Conservation (phyloP, 306 rosid genomes). For the Quercus wislizeni region DNA sequence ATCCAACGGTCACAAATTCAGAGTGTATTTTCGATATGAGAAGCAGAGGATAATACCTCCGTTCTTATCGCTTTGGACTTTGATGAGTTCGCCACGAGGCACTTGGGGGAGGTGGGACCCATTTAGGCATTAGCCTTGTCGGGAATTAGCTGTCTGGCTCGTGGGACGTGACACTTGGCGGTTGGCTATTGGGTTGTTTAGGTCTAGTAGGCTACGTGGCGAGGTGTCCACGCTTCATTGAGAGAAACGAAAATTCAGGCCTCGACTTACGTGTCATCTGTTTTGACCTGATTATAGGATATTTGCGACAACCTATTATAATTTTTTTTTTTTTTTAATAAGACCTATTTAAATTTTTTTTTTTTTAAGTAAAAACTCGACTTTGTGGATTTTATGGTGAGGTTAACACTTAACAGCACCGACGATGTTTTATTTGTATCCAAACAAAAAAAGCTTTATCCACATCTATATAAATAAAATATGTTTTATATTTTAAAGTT, state of each 20-base stretch:
- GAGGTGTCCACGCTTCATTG: conserved; percentile 3
- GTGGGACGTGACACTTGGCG: conserved; percentile 17
- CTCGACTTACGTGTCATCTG: conserved; percentile 18
- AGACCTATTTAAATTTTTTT: no score
- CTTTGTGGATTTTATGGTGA: no score
- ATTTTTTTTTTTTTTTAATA: no score
- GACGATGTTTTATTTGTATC: no score
- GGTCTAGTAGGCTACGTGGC: conserved; percentile 21
- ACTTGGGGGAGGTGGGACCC: conserved; percentile 43
- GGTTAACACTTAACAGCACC: no score
- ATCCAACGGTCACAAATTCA: neutral
- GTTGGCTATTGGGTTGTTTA: neutral
- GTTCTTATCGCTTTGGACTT: conserved; percentile 55
- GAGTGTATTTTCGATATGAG: neutral
- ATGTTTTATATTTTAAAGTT: no score
- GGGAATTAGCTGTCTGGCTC: conserved; percentile 32
- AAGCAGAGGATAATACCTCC: conserved; percentile 2
- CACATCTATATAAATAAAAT: no score
- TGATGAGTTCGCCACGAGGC: conserved; percentile 63
- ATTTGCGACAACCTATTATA: neutral
- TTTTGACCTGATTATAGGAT: conserved; percentile 29
- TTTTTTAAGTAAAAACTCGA: no score
- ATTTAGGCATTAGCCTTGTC: conserved; percentile 16
- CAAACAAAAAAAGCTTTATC: no score
- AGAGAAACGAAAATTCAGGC: neutral